Evolutionary conservation across 768 basidiomycete species (phyloP), one percentile per base, ranked within the genome.

Genomic region (Polyporus arcularius): DNA sequence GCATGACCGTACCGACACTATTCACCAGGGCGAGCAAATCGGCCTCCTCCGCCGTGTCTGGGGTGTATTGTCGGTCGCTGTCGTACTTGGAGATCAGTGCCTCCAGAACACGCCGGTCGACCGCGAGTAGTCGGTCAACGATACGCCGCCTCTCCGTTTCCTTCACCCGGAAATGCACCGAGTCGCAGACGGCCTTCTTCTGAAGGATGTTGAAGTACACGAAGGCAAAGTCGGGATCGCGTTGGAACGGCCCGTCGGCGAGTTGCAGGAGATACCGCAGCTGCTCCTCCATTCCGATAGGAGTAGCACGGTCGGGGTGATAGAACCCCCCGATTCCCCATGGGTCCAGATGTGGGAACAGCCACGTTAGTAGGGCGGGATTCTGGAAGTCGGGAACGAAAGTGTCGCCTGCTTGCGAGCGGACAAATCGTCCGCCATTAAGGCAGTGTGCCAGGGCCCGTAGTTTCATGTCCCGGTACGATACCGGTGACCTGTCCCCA

Each of bases 191-290:
- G 0, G 47, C 4, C 18, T 53, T 50, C 47, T 69, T 69, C 26
- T 64, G 66, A 1, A 55, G 7, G 14, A 69, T 66, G 18, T 49
- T 67, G 31, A 55, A 67, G 45, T 53, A 67, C 4, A 68, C 59
- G 28, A 64, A 68, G 0, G 60, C 67, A 35, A 68, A 68, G 16
- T 62, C 53, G 0, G 62, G 43, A 53, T 55, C 64, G n/a, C 31
- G 31, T 42, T 21, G 11, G 45, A 64, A 64, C 4, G 43, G 63
- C 4, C 53, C 45, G 28, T 57, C 55, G 10, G 54, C 38, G 3
- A 53, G 18, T 5, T 15, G 11, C 16, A 61, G 43, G 9, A 26
- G 21, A 26, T 26, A 26, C 21, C 21, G 35, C 26, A 57, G 26
- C n/a, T 57, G 55, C n/a, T 57, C 32, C 18, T 57, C 55, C 35